phyloP scores from a whole-genome alignment of 1,284 basidiomycete genomes.

The Sanguinoderma infundibulare region DNA sequence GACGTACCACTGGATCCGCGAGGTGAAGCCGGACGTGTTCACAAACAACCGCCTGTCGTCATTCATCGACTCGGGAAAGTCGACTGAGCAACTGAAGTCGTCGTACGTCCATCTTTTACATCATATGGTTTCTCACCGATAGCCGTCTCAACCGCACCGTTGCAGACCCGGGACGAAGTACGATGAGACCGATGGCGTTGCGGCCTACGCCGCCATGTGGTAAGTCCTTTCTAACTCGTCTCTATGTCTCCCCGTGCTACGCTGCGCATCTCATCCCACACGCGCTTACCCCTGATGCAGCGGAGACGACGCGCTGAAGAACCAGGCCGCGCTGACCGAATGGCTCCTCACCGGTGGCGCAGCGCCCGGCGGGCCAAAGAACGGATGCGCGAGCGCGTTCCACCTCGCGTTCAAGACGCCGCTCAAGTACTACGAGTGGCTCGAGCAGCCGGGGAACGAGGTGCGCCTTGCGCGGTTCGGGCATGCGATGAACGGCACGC shows the following conservation, averaged over 20 bases:
- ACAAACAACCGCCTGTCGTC: conserved; percentile 68
- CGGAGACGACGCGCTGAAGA: conserved; percentile 15
- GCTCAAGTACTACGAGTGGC: conserved; percentile 19
- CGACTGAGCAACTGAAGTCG: conserved; percentile 39
- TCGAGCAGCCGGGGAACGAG: conserved; percentile 20
- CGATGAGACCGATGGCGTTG: conserved; percentile 22
- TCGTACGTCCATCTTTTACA: conserved; percentile 41
- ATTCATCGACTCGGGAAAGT: conserved; percentile 66
- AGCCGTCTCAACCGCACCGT: background rate
- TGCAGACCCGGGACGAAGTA: conserved; percentile 21
- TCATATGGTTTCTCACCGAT: background rate
- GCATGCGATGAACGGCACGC: conserved; percentile 23
- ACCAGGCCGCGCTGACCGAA: conserved; percentile 9
- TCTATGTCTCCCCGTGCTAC: background rate
- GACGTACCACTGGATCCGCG: conserved; percentile 71
- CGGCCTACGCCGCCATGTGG: conserved; percentile 16
- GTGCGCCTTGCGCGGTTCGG: conserved; percentile 18
- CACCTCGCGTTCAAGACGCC: conserved; percentile 34
- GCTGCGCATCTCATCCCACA: background rate
- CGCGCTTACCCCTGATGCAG: background rate
- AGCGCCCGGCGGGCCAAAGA: background rate
- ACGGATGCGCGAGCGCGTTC: conserved; percentile 13
- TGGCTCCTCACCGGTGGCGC: conserved; percentile 15
- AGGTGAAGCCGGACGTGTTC: conserved; percentile 68
- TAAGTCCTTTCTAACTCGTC: background rate